Base-by-base conservation (phyloP, 768 basidiomycete genomes). In the Calvatia gigantea region DNA sequence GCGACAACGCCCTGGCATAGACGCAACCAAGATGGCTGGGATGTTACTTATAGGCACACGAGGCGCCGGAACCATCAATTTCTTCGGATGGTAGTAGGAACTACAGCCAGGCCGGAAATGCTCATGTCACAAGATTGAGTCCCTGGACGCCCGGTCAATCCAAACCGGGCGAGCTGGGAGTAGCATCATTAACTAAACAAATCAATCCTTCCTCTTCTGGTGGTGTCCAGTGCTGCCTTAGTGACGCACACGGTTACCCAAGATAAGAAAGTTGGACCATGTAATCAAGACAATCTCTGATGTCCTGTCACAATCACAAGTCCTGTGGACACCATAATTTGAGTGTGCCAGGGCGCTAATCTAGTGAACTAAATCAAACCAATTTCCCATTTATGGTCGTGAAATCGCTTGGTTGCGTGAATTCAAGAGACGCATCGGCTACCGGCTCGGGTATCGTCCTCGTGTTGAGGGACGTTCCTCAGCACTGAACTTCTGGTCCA, bases 1-100 rank as follows among this genome's bases (percentile, higher is more conserved):
- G n/a, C n/a, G 70, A 71, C 69, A 60, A 65, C 60, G 69, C 69
- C 70, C 70, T 69, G 55, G 64, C 67, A 69, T 70, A 67, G 60
- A 59, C 65, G 62, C 63, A 62, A 63, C 61, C 67, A 69, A 60
- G 66, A 60, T 58, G 57, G 47, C 54, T 60, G 62, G 48, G 56
- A 59, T 68, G 64, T 68, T 73, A 73, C 74, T 76, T 70, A 70
- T 67, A 69, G 54, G 60, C 75, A 77, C n/a, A n/a, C 71, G 76
- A 78, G 77, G 75, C 72, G 62, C 63, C 62, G 31, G 69, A 69
- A 70, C 68, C 70, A 62, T 59, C 59, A 62, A 41, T 69, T 63
- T 65, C 65, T 64, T 65, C 70, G 63, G 67, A 65, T 65, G 64
- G 62, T 65, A 60, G 65, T 58, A 60, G 61, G 57, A 56, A 60